Evolutionary conservation across 371 early-diverging fungal genomes (phyloP).

Genomic region (Mucor lusitanicus): DNA sequence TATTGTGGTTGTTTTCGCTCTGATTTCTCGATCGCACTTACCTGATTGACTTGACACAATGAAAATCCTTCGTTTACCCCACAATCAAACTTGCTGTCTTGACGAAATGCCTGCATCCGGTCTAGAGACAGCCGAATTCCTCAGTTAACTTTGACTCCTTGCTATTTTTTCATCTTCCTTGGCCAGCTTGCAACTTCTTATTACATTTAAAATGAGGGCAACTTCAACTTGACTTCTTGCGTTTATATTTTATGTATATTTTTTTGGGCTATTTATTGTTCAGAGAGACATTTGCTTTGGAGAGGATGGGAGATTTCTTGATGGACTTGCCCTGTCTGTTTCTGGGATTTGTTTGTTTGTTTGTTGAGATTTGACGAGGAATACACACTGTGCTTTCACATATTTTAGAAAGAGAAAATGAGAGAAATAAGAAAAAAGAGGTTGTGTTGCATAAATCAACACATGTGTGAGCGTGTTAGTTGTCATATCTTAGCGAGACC

Average conservation of each 20-base stretch:
- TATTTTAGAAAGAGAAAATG: conserved; percentile 4
- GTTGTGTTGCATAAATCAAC: background rate
- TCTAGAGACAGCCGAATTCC: background rate
- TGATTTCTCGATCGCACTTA: background rate
- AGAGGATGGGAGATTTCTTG: background rate
- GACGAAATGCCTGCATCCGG: background rate
- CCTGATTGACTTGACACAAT: background rate
- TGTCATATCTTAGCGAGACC: conserved; percentile 33
- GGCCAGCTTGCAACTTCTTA: background rate
- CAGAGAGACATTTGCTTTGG: background rate
- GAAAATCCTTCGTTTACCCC: background rate
- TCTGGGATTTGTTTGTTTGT: background rate
- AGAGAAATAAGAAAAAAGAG: conserved; percentile 1
- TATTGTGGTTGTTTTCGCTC: background rate
- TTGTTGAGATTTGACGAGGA: background rate
- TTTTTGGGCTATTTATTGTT: background rate
- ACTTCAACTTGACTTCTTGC: conserved; percentile 1
- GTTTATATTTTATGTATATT: background rate
- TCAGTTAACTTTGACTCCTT: background rate
- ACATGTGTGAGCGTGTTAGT: background rate
- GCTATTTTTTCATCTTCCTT: background rate
- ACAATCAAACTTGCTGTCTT: background rate
- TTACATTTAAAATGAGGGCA: background rate
- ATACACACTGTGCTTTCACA: background rate
- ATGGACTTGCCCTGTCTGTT: background rate